Percentiles rank a stretch among this genome's conserved stretches.
phyloP scores from a whole-genome alignment of 1,284 basidiomycete species.

The Phlebopus sp. region DNA sequence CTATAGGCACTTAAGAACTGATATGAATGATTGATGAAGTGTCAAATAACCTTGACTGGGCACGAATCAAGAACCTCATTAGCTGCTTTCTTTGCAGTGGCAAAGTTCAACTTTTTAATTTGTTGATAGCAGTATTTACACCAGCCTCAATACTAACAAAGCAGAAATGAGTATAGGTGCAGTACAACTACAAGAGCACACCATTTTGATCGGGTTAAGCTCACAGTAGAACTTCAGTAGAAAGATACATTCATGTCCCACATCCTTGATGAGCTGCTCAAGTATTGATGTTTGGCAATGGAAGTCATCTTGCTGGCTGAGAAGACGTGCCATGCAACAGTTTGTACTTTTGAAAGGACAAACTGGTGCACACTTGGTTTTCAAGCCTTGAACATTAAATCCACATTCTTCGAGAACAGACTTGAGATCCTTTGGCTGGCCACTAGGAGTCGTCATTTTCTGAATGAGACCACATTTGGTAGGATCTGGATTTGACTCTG shows the following conservation, averaged over 20 bases:
- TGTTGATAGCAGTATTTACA: too few relatives aligned
- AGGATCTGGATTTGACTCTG: constrained; percentile 2
- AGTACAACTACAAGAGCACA: neutral
- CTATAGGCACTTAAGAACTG: constrained; percentile 27
- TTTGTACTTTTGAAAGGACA: constrained; percentile 24
- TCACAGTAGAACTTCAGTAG: constrained; percentile 27
- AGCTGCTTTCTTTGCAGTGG: neutral
- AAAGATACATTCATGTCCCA: constrained; percentile 20
- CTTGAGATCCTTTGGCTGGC: constrained; percentile 33
- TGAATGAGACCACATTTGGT: neutral
- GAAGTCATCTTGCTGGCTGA: constrained; percentile 23
- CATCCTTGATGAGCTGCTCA: constrained; percentile 12
- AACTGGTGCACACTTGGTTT: constrained; percentile 31
- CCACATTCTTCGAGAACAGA: constrained; percentile 33
- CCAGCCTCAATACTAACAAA: too few relatives aligned
- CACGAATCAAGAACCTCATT: neutral
- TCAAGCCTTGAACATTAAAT: constrained; percentile 24
- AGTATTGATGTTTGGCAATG: constrained; percentile 15
- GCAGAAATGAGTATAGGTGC: neutral
- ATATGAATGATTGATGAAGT: too few relatives aligned
- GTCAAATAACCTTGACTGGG: neutral
- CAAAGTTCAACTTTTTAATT: neutral
- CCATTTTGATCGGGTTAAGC: constrained; percentile 15
- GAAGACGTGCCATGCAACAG: constrained; percentile 27
- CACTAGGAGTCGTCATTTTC: constrained; percentile 7